phyloP scores from a whole-genome alignment of 78 protist genomes.

The Cyanophora paradoxa region DNA sequence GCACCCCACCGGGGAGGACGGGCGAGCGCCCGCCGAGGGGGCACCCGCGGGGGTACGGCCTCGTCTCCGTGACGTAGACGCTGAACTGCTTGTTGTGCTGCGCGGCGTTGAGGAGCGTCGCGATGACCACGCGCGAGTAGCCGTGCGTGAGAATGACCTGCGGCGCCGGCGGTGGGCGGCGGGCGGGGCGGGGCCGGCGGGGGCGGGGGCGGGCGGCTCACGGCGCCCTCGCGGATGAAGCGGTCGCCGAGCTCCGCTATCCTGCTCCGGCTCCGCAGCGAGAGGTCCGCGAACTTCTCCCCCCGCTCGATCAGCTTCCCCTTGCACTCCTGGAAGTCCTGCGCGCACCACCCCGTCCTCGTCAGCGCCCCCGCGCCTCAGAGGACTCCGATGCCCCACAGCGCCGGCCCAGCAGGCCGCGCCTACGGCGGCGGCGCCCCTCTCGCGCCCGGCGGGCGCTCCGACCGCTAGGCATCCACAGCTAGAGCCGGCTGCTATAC shows the following conservation, averaged over 20 bases:
- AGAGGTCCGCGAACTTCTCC: slow-evolving; percentile 18
- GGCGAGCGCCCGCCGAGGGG: no score
- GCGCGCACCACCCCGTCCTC: no score
- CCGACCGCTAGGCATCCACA: no score
- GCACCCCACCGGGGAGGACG: background rate
- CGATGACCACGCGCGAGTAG: slow-evolving; percentile 68
- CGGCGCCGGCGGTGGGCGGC: background rate
- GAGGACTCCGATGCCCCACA: no score
- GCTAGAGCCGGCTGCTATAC: no score
- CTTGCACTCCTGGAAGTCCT: slow-evolving; percentile 54
- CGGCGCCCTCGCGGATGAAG: slow-evolving; percentile 68
- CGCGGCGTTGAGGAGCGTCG: slow-evolving; percentile 43
- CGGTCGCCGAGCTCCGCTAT: slow-evolving; percentile 56
- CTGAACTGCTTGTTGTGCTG: slow-evolving; percentile 35
- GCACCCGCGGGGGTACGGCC: slow-evolving; percentile 60
- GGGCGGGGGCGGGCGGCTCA: no score
- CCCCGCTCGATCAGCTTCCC: slow-evolving; percentile 56
- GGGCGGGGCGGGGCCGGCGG: no score
- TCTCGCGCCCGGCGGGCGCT: no score
- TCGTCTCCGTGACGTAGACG: slow-evolving; percentile 68
- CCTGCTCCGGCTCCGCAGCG: slow-evolving; percentile 31
- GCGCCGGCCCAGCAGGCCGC: no score
- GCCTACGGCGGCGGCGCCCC: no score
- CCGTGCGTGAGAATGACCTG: slow-evolving; percentile 59
- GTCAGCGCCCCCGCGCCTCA: no score